phyloP scores from a whole-genome alignment of 2,329 filamentous ascomycete species.

The Ceratocystis cubensis region DNA sequence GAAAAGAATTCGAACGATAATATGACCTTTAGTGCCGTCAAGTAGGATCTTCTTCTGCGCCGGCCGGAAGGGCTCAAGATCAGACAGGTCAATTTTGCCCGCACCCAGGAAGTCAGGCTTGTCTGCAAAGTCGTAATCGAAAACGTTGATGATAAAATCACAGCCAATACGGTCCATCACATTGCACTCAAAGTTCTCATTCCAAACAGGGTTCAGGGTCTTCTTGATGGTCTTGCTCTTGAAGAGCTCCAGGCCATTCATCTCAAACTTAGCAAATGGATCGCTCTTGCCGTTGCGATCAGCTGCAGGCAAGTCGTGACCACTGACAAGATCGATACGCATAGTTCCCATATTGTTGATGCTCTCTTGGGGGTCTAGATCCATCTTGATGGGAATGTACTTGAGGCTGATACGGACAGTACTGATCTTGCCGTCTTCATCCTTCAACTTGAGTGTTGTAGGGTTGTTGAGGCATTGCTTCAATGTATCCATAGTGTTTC shows the following conservation, averaged over 20 bases:
- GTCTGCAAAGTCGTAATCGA: constrained; percentile 94
- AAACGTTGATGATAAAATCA: constrained; percentile 71
- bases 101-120: constrained; percentile 83
- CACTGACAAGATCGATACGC: constrained; percentile 85
- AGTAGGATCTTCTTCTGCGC: constrained; percentile 63
- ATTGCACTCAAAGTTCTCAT: constrained; percentile 81
- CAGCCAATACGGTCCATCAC: constrained; percentile 75
- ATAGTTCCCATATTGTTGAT: constrained; percentile 98
- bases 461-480: constrained; percentile 88
- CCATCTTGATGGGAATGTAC: constrained; percentile 90
- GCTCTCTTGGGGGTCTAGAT: constrained; percentile 83
- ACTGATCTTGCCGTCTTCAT: constrained; percentile 61
- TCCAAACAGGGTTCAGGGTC: constrained; percentile 88
- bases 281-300: constrained; percentile 96
- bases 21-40: constrained; percentile 76
- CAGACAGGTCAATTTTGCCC: constrained; percentile 60
- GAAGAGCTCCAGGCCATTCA: constrained; percentile 80
- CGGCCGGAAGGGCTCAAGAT: constrained; percentile 72
- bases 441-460: constrained; percentile 66
- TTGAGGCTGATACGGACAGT: constrained; percentile 85
- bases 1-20: constrained; percentile 80
- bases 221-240: constrained; percentile 97
- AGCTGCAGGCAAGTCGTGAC: constrained; percentile 73
- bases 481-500: constrained; percentile 74
- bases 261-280: constrained; percentile 86